Evolutionary conservation across 106 monocot genomes (phyloP).

Genomic region (Amphibolis antarctica): DNA sequence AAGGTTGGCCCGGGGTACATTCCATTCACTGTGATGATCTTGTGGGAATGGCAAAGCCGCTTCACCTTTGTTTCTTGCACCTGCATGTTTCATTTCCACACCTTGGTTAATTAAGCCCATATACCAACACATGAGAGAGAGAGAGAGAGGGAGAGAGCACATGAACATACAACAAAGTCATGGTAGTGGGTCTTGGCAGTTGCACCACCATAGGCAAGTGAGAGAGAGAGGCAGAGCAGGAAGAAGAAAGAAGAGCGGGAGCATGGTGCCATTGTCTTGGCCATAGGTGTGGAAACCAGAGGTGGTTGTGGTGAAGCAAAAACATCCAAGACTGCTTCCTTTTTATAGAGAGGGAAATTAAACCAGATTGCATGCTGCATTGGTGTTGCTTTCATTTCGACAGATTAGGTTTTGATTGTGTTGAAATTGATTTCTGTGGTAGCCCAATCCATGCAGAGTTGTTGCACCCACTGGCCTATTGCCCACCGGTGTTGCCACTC

Average conservation of each 20-base stretch:
- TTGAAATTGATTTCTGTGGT: too few species aligned
- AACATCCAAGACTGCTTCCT: not conserved
- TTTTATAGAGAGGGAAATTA: too few species aligned
- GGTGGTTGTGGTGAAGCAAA: not conserved
- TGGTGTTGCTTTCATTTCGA: not conserved
- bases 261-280: too few species aligned
- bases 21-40: conserved; percentile 57
- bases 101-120: too few species aligned
- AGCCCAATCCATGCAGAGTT: too few species aligned
- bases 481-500: too few species aligned
- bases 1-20: conserved; percentile 59
- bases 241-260: not conserved
- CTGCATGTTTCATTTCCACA: conserved; percentile 7
- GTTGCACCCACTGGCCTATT: too few species aligned
- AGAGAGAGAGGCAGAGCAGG: not conserved
- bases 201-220: too few species aligned
- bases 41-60: conserved; percentile 57
- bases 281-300: too few species aligned
- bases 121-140: not conserved
- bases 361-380: too few species aligned
- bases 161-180: conserved; percentile 9
- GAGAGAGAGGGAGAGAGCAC: not conserved
- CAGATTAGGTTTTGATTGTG: conserved; percentile 6
- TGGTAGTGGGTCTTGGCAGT: conserved; percentile 7
- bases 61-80: conserved; percentile 45